Evolutionary conservation across 192 early-diverging fungal species (phyloP).

Genomic region (Coemansia sp.): DNA sequence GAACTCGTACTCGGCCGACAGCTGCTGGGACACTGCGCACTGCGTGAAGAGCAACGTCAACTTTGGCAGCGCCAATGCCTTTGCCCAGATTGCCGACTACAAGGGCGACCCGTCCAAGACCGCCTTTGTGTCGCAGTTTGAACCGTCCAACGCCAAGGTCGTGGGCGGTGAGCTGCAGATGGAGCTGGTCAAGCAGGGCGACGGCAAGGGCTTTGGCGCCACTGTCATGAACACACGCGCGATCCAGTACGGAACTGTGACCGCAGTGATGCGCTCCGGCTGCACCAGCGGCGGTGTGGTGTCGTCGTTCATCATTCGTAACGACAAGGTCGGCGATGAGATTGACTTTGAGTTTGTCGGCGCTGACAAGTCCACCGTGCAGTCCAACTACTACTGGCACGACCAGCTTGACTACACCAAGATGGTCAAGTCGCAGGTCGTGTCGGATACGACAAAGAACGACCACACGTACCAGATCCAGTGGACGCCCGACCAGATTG

Average conservation of each 20-base stretch:
- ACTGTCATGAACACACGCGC: slow-evolving; percentile 57
- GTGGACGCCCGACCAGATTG: slow-evolving; percentile 60
- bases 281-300: slow-evolving; percentile 59
- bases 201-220: slow-evolving; percentile 58
- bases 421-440: slow-evolving; percentile 38
- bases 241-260: slow-evolving; percentile 64
- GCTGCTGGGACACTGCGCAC: slow-evolving; percentile 48
- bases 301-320: slow-evolving; percentile 60
- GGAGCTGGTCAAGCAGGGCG: slow-evolving; percentile 47
- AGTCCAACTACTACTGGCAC: slow-evolving; percentile 66
- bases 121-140: slow-evolving; percentile 57
- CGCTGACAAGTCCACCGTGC: slow-evolving; percentile 49
- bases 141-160: slow-evolving; percentile 56
- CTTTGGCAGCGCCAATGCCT: slow-evolving; percentile 25
- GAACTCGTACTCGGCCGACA: slow-evolving; percentile 40
- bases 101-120: slow-evolving; percentile 54
- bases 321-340: slow-evolving; percentile 59
- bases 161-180: slow-evolving; percentile 49
- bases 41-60: slow-evolving; percentile 41
- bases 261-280: slow-evolving; percentile 56
- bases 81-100: slow-evolving; percentile 51
- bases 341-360: slow-evolving; percentile 70
- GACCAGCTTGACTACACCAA: slow-evolving; percentile 59
- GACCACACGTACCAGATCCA: slow-evolving; percentile 61
- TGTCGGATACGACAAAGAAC: slow-evolving; percentile 45